Evolutionary conservation across 75 land plant species (phyloP).

Genomic region (Pinus taeda): DNA sequence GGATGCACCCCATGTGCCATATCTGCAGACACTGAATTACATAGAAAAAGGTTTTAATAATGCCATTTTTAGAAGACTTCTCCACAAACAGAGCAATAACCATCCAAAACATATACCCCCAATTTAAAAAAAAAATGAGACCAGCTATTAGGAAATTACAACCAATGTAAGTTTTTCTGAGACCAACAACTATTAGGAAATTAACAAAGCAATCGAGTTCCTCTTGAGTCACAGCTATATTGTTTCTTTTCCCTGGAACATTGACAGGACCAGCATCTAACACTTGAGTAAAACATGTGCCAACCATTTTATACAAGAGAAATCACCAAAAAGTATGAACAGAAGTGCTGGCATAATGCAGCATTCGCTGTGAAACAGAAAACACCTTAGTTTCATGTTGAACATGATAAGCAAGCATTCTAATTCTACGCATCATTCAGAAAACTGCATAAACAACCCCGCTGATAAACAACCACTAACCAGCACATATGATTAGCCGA

Average conservation of each 20-base stretch:
- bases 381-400: neutral
- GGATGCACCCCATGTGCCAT: constrained; percentile 99
- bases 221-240: neutral
- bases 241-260: neutral
- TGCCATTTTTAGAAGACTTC: neutral
- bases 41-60: too few relatives aligned
- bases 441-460: neutral
- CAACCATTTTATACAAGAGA: neutral
- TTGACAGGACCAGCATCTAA: neutral
- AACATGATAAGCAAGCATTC: neutral
- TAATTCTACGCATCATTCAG: neutral
- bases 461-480: neutral
- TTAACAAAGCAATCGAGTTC: neutral
- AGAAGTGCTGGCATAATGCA: neutral
- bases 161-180: too few relatives aligned
- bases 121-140: neutral
- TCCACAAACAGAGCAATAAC: neutral
- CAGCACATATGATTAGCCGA: neutral
- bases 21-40: constrained; percentile 85
- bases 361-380: too few relatives aligned
- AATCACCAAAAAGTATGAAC: neutral
- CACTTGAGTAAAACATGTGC: neutral
- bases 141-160: neutral
- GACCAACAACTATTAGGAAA: neutral
- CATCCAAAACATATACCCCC: neutral